Evolutionary conservation across 306 rosid genomes (phyloP).

Genomic region (Senna tora): DNA sequence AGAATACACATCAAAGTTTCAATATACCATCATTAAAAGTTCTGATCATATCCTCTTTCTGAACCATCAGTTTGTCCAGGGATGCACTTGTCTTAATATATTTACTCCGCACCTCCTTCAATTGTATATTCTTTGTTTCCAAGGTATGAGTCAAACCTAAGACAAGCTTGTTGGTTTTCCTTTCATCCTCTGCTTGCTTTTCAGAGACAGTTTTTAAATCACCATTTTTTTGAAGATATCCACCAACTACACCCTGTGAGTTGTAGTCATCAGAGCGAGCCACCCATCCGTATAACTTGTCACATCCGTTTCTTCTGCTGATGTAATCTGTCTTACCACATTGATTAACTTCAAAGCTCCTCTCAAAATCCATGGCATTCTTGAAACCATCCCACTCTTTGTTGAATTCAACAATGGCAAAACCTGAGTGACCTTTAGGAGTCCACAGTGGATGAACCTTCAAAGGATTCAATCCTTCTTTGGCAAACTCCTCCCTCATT

Average conservation of each 20-base stretch:
- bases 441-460: slow-evolving; percentile 74
- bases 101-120: slow-evolving; percentile 51
- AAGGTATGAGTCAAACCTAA: slow-evolving; percentile 48
- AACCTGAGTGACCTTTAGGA: slow-evolving; percentile 67
- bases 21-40: slow-evolving; percentile 55
- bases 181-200: slow-evolving; percentile 47
- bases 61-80: slow-evolving; percentile 45
- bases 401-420: slow-evolving; percentile 66
- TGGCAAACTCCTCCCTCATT: slow-evolving; percentile 54
- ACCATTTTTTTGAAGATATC: slow-evolving; percentile 34
- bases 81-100: slow-evolving; percentile 44
- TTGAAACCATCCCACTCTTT: slow-evolving; percentile 74
- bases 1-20: slow-evolving; percentile 19
- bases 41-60: slow-evolving; percentile 53
- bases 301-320: slow-evolving; percentile 37
- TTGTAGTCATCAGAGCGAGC: slow-evolving; percentile 48
- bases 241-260: slow-evolving; percentile 31
- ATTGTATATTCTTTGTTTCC: slow-evolving; percentile 46
- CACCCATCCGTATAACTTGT: slow-evolving; percentile 70
- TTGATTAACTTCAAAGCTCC: slow-evolving; percentile 49
- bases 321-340: slow-evolving; percentile 63
- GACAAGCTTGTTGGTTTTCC: slow-evolving; percentile 47
- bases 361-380: slow-evolving; percentile 68
- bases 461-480: slow-evolving; percentile 69
- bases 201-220: slow-evolving; percentile 56